Evolutionary conservation across 139 green algal genomes (phyloP).

Genomic region (Volvox africanus): DNA sequence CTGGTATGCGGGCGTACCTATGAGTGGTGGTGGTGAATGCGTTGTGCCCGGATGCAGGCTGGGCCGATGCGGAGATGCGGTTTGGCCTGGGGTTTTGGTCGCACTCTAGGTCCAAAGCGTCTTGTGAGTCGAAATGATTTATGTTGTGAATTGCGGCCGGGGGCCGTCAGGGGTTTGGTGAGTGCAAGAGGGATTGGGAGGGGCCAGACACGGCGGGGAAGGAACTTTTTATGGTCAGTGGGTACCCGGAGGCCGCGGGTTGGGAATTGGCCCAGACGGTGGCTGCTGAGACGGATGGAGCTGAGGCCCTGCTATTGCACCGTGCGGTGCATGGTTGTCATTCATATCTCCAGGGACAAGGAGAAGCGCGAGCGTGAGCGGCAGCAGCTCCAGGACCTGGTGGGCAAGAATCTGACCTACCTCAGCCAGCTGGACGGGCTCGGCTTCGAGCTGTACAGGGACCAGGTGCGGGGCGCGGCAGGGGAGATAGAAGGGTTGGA

Average conservation of each 20-base stretch:
- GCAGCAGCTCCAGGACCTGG: slow-evolving; percentile 93
- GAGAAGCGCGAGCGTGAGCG: slow-evolving; percentile 89
- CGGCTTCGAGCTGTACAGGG: slow-evolving; percentile 87
- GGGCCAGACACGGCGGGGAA: no score
- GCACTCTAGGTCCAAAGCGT: no score
- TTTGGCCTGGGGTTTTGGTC: no score
- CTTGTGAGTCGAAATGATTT: no score
- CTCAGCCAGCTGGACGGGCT: slow-evolving; percentile 96
- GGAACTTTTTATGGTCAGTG: no score
- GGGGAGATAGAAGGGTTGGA: not conserved
- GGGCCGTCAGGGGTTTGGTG: not conserved
- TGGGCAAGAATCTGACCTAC: slow-evolving; percentile 98
- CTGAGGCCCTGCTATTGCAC: no score
- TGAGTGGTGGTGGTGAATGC: not conserved
- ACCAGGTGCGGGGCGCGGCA: slow-evolving; percentile 61
- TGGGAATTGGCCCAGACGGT: no score
- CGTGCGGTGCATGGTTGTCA: no score
- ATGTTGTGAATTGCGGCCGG: not conserved
- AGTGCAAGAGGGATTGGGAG: not conserved
- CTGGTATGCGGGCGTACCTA: not conserved
- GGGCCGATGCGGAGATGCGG: no score
- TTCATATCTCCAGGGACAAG: slow-evolving; percentile 50
- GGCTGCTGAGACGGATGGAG: no score
- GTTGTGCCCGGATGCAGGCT: no score
- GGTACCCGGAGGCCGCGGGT: no score